A percentile compares a stretch with the other conserved stretches of the same genome.
Evolutionary conservation across 192 early-diverging fungal genomes (phyloP).

Genomic region (Haplosporangium gracile): DNA sequence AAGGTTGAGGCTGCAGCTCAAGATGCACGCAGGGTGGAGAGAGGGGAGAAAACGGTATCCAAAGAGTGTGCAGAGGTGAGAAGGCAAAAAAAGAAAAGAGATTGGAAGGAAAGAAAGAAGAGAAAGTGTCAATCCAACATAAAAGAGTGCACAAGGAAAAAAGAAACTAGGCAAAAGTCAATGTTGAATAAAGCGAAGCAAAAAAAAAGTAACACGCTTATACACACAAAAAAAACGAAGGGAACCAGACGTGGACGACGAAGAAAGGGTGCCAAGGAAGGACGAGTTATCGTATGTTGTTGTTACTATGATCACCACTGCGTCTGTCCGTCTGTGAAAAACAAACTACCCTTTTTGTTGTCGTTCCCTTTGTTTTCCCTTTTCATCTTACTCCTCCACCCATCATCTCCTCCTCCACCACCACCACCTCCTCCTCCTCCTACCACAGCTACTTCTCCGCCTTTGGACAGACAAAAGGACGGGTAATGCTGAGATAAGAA

Average conservation of each 20-base stretch:
- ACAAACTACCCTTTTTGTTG: not conserved
- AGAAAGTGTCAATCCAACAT: not conserved
- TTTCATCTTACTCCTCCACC: not conserved
- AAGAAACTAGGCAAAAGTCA: not conserved
- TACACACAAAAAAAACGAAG: not conserved
- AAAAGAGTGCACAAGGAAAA: not conserved
- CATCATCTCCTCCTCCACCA: not conserved
- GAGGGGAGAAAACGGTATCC: not conserved
- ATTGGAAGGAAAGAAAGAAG: not conserved
- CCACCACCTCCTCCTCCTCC: not conserved
- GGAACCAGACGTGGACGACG: not conserved
- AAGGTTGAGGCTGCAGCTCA: too few species aligned
- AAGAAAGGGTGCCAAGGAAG: not conserved
- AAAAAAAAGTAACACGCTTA: not conserved
- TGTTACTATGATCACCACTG: not conserved
- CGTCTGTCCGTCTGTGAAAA: not conserved
- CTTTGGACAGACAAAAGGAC: not conserved
- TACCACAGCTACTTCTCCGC: not conserved
- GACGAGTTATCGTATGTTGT: not conserved
- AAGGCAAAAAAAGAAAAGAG: not conserved
- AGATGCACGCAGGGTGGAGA: not conserved
- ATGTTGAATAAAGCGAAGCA: not conserved
- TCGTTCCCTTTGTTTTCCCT: not conserved
- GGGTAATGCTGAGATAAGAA: not conserved
- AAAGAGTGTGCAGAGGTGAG: not conserved